Base-by-base conservation (phyloP, 139 green algal genomes). In the Haematococcus lacustris region DNA sequence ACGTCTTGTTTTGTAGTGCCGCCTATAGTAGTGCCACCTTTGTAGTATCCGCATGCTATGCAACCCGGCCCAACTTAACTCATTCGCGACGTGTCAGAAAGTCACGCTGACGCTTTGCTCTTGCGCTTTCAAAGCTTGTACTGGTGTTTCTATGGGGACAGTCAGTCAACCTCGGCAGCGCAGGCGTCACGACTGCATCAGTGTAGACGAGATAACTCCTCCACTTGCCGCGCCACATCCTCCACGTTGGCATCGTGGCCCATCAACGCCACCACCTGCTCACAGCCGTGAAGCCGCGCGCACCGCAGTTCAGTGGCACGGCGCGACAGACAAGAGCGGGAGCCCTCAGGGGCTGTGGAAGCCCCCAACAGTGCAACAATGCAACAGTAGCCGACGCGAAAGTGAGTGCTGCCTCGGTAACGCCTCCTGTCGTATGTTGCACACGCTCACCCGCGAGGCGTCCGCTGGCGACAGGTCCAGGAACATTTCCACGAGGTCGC, bases 401-500 rank as follows among this genome's bases (percentile, higher is more conserved):
- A 65, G 28, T 17, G 23, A 30, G 17, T 65, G 17, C 57, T 30
- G 57, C 57, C 28, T 30, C 28, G 6, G 6, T 33, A 66, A 6
- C 21, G 30, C 17, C 21, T 38, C 25, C 59, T 13, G 25, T 30
- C 6, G 6, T 17, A 6, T 17, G 23, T 35, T 33, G 6, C 59
- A 66, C 25, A 33, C 25, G 6, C 59, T 35, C 62, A 68, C 62
- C 32, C 32, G 6, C 62, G 6, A 7, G 32, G 25, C 57, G 5
- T 33, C 23, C 9, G 57, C 28, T 37, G 26, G 57, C 13, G 9
- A 7, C 62, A 68, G 23, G 75, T 99, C 95, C 39, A 97, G 71
- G 70, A 97, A 96, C 34, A 82, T 50, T 85, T 99, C 95, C 1
- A 99, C 86, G 3, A 99, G 76, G 75, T 99, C 95, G 0, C 95